Base-by-base conservation (phyloP, 805 yeast genomes). In the Sugiyamaella lignohabitans region DNA sequence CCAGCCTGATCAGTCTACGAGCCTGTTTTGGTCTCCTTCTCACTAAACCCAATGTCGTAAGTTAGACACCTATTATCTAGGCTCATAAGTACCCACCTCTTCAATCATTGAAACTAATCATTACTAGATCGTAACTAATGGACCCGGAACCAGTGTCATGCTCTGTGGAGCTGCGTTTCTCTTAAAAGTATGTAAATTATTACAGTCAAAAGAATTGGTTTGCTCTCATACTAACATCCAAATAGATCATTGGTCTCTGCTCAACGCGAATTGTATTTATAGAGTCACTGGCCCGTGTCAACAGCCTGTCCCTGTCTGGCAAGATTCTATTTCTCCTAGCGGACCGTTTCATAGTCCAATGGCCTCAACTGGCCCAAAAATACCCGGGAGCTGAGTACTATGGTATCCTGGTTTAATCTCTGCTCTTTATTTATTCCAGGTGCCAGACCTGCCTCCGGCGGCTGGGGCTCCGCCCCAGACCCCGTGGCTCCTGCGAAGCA, bases 211-310 rank as follows among this genome's bases (percentile, higher is more conserved):
- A n/a, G n/a, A n/a, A n/a, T n/a, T n/a, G n/a, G n/a, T n/a, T n/a
- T n/a, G n/a, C n/a, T n/a, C n/a, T n/a, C n/a, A n/a, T n/a, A 11
- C 27, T 11, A 34, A 19, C 34, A 18, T 30, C 22, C 32, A 8
- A 6, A n/a, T 30, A 53, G 51, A 47, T 54, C 19, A 8, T 57
- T 17, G 56, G 56, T n/a, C 14, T 59, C 27, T 38, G 42, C 14
- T 47, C 42, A 66, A 77, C 87, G 0, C 68, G 75, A 46, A 80
- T 93, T 20, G 63, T 93, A 1, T 93, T 91, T 59, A 69, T 91
- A 21, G 98, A 91, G 64, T 82, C 93, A 42, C 69, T 91, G 37
- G 97, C 98, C 0, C 70, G 98, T 37, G 96, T 88, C 6, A 70
- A 72, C 45, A 66, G 69, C 2, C 70, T 93, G 44, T 87, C 96